Base-by-base conservation (phyloP, 192 early-diverging fungal species). In the Entomortierella beljakovae region DNA sequence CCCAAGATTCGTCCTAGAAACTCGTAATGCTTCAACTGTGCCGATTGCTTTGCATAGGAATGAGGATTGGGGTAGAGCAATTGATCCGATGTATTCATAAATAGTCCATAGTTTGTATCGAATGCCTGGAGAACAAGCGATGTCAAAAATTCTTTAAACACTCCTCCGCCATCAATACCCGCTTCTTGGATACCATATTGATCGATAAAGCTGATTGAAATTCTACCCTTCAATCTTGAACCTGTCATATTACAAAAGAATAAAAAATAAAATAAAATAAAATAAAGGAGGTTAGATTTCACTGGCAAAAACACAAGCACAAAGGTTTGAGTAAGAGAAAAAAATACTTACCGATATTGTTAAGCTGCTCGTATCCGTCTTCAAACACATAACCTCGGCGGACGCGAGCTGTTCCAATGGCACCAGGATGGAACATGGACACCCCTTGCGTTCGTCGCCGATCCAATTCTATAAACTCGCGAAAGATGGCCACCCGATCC, bases 111-210 rank as follows among this genome's bases (percentile, higher is more conserved):
- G 40, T 88, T 82, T 22, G 89, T 86, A 81, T 93, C 87, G 65
- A 96, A 96, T 6, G 93, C 93, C 67, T 97, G 90, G 33, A 73
- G 84, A 1, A 81, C 84, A 62, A 88, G 90, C 75, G 83, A 68
- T 8, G 93, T 97, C 38, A 99, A 81, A 67, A 99, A 99, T 81
- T 99, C 97, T 51, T 99, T 99, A 75, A 99, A 99, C 13, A 99
- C 91, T 37, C 97, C 97, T 32, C 96, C 96, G 53, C 97, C 97
- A 74, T 99, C 97, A 65, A 99, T 94, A 1, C 97, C 97, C 13
- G 93, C 94, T 70, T 99, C 97, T 13, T 73, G 79, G 33, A 96
- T 80, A 0, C 96, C 96, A 63, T 92, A 92, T 58, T 90, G 88
- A 65, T 93, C 92, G 25, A 96, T 87, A 86, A 99, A 98, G 6